Evolutionary conservation across 2,329 filamentous ascomycete genomes (phyloP).

Genomic region (Neoascochyta sp.): DNA sequence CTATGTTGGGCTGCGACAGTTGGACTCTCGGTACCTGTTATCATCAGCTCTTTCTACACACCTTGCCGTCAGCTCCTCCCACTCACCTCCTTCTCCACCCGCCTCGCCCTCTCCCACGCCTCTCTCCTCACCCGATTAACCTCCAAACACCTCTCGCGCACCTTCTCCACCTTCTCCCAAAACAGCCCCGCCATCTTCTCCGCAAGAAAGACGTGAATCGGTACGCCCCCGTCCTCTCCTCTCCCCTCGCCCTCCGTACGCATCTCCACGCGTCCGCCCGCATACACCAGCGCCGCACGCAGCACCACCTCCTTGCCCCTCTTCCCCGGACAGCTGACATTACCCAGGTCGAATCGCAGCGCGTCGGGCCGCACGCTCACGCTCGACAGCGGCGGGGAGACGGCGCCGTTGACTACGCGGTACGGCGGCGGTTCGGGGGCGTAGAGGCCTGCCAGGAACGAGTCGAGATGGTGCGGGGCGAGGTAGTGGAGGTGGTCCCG

Average conservation of each 20-base stretch:
- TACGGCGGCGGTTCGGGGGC: constrained; percentile 31
- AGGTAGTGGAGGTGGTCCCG: constrained; percentile 27
- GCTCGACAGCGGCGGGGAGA: constrained; percentile 18
- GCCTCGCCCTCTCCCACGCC: too few relatives aligned
- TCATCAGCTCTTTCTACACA: constrained; percentile 20
- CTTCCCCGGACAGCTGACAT: constrained; percentile 23
- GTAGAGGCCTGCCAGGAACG: constrained; percentile 22
- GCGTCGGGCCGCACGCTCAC: constrained; percentile 22
- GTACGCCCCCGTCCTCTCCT: constrained; percentile 11
- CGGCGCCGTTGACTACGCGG: constrained; percentile 14
- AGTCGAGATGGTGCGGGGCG: constrained; percentile 22
- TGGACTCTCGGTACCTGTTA: constrained; percentile 17
- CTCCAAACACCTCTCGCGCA: too few relatives aligned
- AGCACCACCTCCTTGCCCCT: constrained; percentile 11
- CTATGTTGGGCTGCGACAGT: background rate
- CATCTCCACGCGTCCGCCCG: constrained; percentile 18
- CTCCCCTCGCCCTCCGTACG: constrained; percentile 16
- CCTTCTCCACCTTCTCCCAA: constrained; percentile 20
- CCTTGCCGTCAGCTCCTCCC: constrained; percentile 7
- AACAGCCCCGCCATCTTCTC: constrained; percentile 21
- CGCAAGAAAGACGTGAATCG: constrained; percentile 25
- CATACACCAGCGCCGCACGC: constrained; percentile 14
- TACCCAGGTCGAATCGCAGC: constrained; percentile 26
- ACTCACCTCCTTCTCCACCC: constrained; percentile 17
- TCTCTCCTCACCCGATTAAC: too few relatives aligned